Evolutionary conservation across 2,329 filamentous ascomycete species (phyloP), one percentile per base, ranked within the genome.

Genomic region (Amylocarpus encephaloides): DNA sequence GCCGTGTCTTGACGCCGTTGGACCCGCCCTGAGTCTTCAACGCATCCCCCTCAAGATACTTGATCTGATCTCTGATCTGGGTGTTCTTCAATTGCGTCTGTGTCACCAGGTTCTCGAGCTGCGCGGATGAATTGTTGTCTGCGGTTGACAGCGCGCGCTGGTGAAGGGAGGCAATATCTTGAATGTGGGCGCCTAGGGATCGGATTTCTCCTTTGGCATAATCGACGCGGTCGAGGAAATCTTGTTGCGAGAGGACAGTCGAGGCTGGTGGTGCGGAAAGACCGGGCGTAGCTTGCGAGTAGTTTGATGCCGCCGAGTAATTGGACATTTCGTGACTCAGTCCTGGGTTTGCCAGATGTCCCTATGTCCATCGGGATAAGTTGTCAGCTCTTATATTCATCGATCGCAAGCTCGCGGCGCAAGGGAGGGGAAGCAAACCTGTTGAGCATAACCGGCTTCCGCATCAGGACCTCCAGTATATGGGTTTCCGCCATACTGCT

Each of bases 1-100:
- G 91, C 62, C 83, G 77, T 51, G 76, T 75, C 74, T 92, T 92
- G 59, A 84, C 76, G 53, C 70, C 72, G 67, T 82, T 83, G 56
- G 74, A 75, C 48, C 73, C 71, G 66, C 80, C 78, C 32, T 71
- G 68, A 16, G 83, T 85, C 66, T 81, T 80, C 65, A 76, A 73
- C 41, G 83, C 78, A 67, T 92, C 87, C 53, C 71, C 73, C 70
- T 90, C 86, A 48, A 92, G 75, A 59, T 78, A 79, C 68, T 86
- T 87, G 73, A 92, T 86, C 70, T 87, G 82, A 64, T 88, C 83
- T 65, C 86, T 84, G 73, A 92, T 88, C 57, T 78, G 74, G n/a
- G 79, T 82, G 70, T 87, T 89, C 62, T 83, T 78, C 57, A 82
- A 71, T 66, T 88, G 83, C 5, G 86, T 89, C 60, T 87, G 75